Base-by-base conservation (phyloP, 2,329 filamentous ascomycete genomes). In the Aspergillus transmontanensis region DNA sequence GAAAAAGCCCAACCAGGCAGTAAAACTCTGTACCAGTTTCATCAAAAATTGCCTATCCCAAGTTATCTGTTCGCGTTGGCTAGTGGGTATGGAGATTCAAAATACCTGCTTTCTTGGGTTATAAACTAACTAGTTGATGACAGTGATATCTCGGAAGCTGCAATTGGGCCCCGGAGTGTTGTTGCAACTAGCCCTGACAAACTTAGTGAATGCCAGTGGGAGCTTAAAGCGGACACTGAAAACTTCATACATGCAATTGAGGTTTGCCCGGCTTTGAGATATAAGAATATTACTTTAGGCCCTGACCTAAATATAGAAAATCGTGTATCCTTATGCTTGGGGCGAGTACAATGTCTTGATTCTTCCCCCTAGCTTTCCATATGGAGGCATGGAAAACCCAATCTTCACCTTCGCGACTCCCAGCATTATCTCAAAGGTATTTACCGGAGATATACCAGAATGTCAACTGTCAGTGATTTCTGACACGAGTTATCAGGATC, bases 401-500 rank as follows among this genome's bases (percentile, higher is more conserved):
- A 89, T 97, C 59, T 97, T 91, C 80, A 98, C 95, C 0, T 98
- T 96, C 76, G 94, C 94, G 1, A 98, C 95, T 1, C 94, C 94
- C 2, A 96, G 93, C 41, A 90, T 98, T 70, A 93, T 99, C 73
- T 95, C 91, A 62, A 94, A 94, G 55, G 86, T 79, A 69, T 26
- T 14, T 28, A 26, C n/a, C n/a, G 7, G 16, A 51, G 12, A 12
- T 50, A 28, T 16, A 39, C 51, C 41, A 30, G 30, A 23, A 11
- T 53, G 19, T 28, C 16, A 23, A 23, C 23, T 21, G 11, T 50
- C 54, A 26, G 19, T 30, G n/a, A 26, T 34, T 21, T 41, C 32
- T 66, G 53, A 67, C 16, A 14, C 43, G 19, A 39, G 19, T 16
- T 30, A 14, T 28, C 64, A 80, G 73, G 91, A 94, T 72, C 86